Evolutionary conservation across 495 filamentous ascomycete genomes (phyloP).

Genomic region (Acidiella bohemica): DNA sequence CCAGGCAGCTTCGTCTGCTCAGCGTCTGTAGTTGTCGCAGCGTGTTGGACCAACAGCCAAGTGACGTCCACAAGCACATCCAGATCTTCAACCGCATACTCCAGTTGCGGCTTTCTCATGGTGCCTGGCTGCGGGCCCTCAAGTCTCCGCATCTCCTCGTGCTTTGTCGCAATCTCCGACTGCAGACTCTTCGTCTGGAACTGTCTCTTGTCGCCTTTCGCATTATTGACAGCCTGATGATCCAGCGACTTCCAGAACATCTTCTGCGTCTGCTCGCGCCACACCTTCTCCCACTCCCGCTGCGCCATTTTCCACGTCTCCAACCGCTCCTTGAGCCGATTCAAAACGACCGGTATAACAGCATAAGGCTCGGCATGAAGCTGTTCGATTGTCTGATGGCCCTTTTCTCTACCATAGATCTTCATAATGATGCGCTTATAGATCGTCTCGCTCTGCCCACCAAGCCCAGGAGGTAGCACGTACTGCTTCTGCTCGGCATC

Average conservation of each 20-base stretch:
- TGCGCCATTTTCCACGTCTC: constrained; percentile 91
- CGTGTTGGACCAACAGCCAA: constrained; percentile 62
- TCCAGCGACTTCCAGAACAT: constrained; percentile 93
- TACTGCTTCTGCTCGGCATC: constrained; percentile 52
- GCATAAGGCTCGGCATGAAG: constrained; percentile 69
- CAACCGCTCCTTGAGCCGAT: constrained; percentile 78
- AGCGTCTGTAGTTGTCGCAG: constrained; percentile 44
- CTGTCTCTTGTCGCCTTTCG: constrained; percentile 69
- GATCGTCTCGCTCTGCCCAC: constrained; percentile 87
- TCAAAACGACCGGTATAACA: constrained; percentile 75
- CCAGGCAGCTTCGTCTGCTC: constrained; percentile 65
- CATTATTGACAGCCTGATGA: constrained; percentile 73
- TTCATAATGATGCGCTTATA: constrained; percentile 96
- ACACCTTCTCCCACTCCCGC: constrained; percentile 98
- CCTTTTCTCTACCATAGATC: constrained; percentile 81
- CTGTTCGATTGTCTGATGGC: constrained; percentile 64
- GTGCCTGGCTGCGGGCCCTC: constrained; percentile 5
- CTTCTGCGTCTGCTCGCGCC: constrained; percentile 82
- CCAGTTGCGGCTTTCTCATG: constrained; percentile 41
- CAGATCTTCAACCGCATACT: constrained; percentile 57
- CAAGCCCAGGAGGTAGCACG: constrained; percentile 65
- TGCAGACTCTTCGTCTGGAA: constrained; percentile 77
- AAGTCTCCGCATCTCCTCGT: constrained; percentile 51
- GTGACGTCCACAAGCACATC: constrained; percentile 71
- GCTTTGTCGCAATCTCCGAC: constrained; percentile 71